These are phyloP conservation scores for Flagelloscypha sp. DNA, from an alignment of 768 basidiomycete species.

Conservation along the genomic window DNA sequence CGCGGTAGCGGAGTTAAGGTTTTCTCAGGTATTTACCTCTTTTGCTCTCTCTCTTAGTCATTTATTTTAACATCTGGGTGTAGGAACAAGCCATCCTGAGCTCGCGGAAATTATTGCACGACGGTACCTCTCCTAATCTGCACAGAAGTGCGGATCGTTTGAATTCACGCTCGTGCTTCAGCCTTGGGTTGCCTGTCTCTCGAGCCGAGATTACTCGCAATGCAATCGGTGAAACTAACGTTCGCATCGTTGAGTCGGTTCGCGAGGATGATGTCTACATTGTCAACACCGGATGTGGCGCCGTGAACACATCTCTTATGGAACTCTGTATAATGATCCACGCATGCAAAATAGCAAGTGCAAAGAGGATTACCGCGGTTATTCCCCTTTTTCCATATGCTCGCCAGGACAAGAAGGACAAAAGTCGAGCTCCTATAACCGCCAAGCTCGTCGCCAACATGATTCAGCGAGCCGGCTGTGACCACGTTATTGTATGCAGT, in stretches of 20 bases:
- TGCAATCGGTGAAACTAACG: slow-evolving; percentile 85
- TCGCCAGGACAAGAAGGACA: slow-evolving; percentile 98
- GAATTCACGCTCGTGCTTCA: slow-evolving; percentile 24
- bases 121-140: slow-evolving; percentile 49
- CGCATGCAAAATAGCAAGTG: slow-evolving; percentile 99
- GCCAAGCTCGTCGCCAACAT: slow-evolving; percentile 99
- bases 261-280: slow-evolving; percentile 99
- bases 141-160: slow-evolving; percentile 11
- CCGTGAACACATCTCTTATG: slow-evolving; percentile 92
- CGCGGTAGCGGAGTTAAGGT: slow-evolving; percentile 52
- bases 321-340: slow-evolving; percentile 99
- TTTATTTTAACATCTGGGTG: slow-evolving; percentile 5
- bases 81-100: slow-evolving; percentile 93
- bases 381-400: slow-evolving; percentile 96
- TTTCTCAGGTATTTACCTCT: slow-evolving; percentile 37
- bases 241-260: slow-evolving; percentile 90
- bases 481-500: slow-evolving; percentile 87
- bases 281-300: slow-evolving; percentile 83
- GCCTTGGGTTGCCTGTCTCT: slow-evolving; percentile 83
- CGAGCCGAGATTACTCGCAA: slow-evolving; percentile 83
- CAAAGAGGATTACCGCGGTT: slow-evolving; percentile 96
- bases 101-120: slow-evolving; percentile 89
- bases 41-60: slow-evolving; percentile 2
- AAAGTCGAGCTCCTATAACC: slow-evolving; percentile 94
- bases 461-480: slow-evolving; percentile 85